These are phyloP conservation scores for Hypoxylon sp. DNA, from an alignment of 2,329 filamentous ascomycete species.

Conservation along the genomic window DNA sequence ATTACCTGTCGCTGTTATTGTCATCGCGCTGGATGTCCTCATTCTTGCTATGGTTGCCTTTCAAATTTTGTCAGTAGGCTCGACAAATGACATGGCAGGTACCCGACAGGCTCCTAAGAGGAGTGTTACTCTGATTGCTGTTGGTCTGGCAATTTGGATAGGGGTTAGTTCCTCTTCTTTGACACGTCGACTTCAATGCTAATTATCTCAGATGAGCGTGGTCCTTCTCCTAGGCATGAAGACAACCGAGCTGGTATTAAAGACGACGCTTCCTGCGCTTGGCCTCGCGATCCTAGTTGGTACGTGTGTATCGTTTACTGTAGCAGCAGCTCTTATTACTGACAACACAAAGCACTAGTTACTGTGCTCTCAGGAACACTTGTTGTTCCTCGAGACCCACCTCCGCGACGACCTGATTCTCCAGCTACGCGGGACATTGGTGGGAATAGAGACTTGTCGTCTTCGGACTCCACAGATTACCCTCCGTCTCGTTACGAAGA, in stretches of 20 bases:
- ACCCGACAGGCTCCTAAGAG: slow-evolving; percentile 50
- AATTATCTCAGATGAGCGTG: slow-evolving; percentile 62
- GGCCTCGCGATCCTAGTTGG: slow-evolving; percentile 66
- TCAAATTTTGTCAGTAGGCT: slow-evolving; percentile 59
- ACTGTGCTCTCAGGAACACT: slow-evolving; percentile 59
- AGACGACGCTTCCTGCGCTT: slow-evolving; percentile 66
- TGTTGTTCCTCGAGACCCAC: slow-evolving; percentile 50
- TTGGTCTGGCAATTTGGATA: slow-evolving; percentile 68
- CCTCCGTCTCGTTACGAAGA: slow-evolving; percentile 66
- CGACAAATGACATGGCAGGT: slow-evolving; percentile 55
- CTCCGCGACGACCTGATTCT: slow-evolving; percentile 57
- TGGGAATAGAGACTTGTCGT: slow-evolving; percentile 59
- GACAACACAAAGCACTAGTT: slow-evolving; percentile 56
- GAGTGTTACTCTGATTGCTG: slow-evolving; percentile 59
- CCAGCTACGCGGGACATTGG: slow-evolving; percentile 58
- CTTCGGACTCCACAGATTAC: slow-evolving; percentile 60
- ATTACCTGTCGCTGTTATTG: slow-evolving; percentile 61
- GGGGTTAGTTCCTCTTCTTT: slow-evolving; percentile 60
- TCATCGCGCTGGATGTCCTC: slow-evolving; percentile 63
- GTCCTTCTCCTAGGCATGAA: slow-evolving; percentile 65
- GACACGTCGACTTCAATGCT: slow-evolving; percentile 37
- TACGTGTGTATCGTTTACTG: slow-evolving; percentile 53
- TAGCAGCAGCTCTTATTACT: slow-evolving; percentile 31
- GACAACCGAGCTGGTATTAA: slow-evolving; percentile 60
- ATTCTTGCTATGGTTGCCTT: slow-evolving; percentile 61